Conservation (phyloP, 148 eudicot genomes). For the Suaeda aralocaspica region DNA sequence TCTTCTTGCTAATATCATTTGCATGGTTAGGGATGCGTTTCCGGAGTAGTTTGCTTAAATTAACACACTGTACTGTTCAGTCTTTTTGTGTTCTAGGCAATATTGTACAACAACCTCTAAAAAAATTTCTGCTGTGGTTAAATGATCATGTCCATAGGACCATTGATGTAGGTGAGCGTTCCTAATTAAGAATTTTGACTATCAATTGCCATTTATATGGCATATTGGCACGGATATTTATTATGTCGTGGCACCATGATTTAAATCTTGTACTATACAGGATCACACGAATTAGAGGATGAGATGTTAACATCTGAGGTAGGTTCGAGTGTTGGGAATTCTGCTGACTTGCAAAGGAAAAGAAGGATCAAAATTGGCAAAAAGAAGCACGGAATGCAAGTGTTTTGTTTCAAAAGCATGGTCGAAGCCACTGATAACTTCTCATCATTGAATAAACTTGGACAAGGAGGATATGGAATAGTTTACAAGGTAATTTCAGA, state of each 20-base stretch:
- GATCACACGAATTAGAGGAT: conserved; percentile 8
- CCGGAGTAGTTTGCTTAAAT: conserved; percentile 2
- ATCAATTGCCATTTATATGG: no score
- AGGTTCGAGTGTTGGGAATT: conserved; percentile 4
- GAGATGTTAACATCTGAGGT: conserved; percentile 12
- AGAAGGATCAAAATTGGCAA: conserved; percentile 17
- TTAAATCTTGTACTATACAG: conserved; percentile 1
- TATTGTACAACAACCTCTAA: not conserved
- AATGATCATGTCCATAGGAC: conserved; percentile 8
- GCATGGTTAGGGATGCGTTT: conserved; percentile 21
- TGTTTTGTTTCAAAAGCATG: conserved; percentile 31
- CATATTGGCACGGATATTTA: no score
- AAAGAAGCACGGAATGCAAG: conserved; percentile 24
- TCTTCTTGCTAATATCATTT: conserved; percentile 4
- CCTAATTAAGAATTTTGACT: no score
- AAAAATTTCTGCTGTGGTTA: not conserved
- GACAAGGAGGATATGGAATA: conserved; percentile 42
- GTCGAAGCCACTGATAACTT: conserved; percentile 34
- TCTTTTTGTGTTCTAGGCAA: conserved; percentile 8
- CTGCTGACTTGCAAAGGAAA: conserved; percentile 4
- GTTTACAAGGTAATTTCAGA: conserved; percentile 39
- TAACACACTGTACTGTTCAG: not conserved
- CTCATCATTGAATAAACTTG: conserved; percentile 31
- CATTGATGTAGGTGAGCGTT: conserved; percentile 13
- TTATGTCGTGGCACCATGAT: no score